These are phyloP conservation scores for Manihot esculenta DNA, from an alignment of 441 rosid genomes.

Conservation along the genomic window DNA sequence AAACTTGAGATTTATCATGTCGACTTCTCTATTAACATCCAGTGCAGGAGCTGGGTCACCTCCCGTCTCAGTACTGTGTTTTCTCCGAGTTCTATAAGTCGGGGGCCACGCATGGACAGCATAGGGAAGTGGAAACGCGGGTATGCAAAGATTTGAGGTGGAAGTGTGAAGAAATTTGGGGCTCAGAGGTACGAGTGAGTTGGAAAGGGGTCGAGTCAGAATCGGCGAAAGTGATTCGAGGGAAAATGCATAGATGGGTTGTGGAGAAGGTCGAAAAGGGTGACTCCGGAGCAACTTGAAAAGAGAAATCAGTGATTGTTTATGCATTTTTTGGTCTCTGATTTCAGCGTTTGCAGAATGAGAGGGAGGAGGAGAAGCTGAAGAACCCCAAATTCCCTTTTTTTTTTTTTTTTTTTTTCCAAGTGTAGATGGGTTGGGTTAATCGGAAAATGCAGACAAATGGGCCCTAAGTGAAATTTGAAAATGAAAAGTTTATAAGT, in stretches of 20 bases:
- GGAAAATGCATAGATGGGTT: conserved; percentile 25
- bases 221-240: conserved; percentile 11
- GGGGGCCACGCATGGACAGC: conserved; percentile 5
- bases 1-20: conserved; percentile 80
- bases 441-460: no score
- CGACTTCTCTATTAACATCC: conserved; percentile 73
- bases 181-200: conserved; percentile 12
- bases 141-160: conserved; percentile 17
- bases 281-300: conserved; percentile 33
- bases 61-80: conserved; percentile 32
- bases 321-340: conserved; percentile 37
- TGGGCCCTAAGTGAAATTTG: no score
- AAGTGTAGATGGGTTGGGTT: no score
- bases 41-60: conserved; percentile 26
- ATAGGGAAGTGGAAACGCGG: neutral
- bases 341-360: neutral
- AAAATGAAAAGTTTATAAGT: no score
- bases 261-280: conserved; percentile 31
- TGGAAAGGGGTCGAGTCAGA: conserved; percentile 21
- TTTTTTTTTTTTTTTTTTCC: no score
- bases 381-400: neutral
- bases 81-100: conserved; percentile 16
- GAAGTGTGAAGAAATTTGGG: conserved; percentile 5
- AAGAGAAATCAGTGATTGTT: conserved; percentile 39
- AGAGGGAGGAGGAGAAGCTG: neutral